These are phyloP conservation scores for Escallonia rubra DNA, from an alignment of 129 eudicot species.

Conservation along the genomic window DNA sequence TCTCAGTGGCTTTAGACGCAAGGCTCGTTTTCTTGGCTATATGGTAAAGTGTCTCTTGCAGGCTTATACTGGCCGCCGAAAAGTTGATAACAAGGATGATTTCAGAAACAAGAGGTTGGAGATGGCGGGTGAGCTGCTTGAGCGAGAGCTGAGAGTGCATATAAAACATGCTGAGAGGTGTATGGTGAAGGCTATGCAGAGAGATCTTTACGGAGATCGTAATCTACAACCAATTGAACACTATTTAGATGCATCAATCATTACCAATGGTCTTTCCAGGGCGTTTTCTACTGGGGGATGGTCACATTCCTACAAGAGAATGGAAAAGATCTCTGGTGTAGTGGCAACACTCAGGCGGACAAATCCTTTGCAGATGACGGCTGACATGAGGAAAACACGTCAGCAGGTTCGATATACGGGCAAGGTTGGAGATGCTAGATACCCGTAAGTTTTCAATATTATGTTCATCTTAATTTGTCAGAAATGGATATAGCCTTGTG, in stretches of 20 bases:
- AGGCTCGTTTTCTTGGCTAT: slow-evolving; percentile 76
- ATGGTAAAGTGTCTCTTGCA: slow-evolving; percentile 82
- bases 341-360: slow-evolving; percentile 85
- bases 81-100: slow-evolving; percentile 79
- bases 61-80: slow-evolving; percentile 67
- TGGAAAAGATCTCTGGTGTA: slow-evolving; percentile 79
- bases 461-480: no score
- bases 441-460: slow-evolving; percentile 60
- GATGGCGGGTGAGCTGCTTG: slow-evolving; percentile 81
- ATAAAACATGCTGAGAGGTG: slow-evolving; percentile 76
- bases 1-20: slow-evolving; percentile 42
- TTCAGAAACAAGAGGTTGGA: slow-evolving; percentile 86
- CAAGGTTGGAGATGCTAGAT: slow-evolving; percentile 90
- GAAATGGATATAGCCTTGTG: no score
- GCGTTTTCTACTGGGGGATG: slow-evolving; percentile 93
- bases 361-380: slow-evolving; percentile 74
- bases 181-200: slow-evolving; percentile 74
- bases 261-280: slow-evolving; percentile 86
- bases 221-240: slow-evolving; percentile 50
- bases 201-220: slow-evolving; percentile 72
- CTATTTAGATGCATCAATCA: slow-evolving; percentile 79
- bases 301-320: slow-evolving; percentile 74
- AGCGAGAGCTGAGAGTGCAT: slow-evolving; percentile 69
- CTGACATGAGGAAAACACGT: slow-evolving; percentile 89
- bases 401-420: slow-evolving; percentile 87